Percentiles rank a stretch among this genome's conserved stretches.
phyloP scores from a whole-genome alignment of 371 early-diverging fungal genomes.

The Haplosporangium sp. region DNA sequence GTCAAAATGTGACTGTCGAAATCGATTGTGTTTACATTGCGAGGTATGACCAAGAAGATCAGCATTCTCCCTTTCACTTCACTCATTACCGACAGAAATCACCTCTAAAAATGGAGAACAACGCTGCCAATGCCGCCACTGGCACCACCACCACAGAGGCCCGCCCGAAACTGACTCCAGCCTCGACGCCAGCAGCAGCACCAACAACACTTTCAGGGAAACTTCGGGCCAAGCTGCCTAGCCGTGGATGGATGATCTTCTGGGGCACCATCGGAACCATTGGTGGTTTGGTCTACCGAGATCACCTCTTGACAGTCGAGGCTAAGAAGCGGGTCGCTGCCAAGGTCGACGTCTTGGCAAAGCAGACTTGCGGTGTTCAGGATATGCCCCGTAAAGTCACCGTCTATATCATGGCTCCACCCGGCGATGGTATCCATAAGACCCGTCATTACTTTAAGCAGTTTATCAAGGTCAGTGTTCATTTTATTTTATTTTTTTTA shows the following conservation, averaged over 20 bases:
- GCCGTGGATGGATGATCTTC: slow-evolving; percentile 69
- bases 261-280: slow-evolving; percentile 60
- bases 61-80: too few relatives aligned
- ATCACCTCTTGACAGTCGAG: slow-evolving; percentile 63
- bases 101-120: slow-evolving; percentile 2
- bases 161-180: slow-evolving; percentile 16
- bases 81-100: background rate
- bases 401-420: slow-evolving; percentile 72
- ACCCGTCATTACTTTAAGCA: slow-evolving; percentile 72
- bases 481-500: background rate
- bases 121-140: background rate
- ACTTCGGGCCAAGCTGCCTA: slow-evolving; percentile 44
- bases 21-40: too few relatives aligned
- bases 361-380: slow-evolving; percentile 69
- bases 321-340: slow-evolving; percentile 60
- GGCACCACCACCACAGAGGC: slow-evolving; percentile 5
- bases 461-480: slow-evolving; percentile 69
- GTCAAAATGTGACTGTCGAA: too few relatives aligned
- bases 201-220: slow-evolving; percentile 48
- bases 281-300: slow-evolving; percentile 64
- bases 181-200: slow-evolving; percentile 16
- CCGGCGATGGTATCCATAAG: slow-evolving; percentile 76
- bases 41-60: too few relatives aligned
- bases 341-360: slow-evolving; percentile 67
- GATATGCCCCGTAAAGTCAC: slow-evolving; percentile 76